Percentiles rank a stretch among this genome's conserved stretches.
Evolutionary conservation across 2,329 filamentous ascomycete genomes (phyloP).

Genomic region (Neodidymelliopsis sp.): DNA sequence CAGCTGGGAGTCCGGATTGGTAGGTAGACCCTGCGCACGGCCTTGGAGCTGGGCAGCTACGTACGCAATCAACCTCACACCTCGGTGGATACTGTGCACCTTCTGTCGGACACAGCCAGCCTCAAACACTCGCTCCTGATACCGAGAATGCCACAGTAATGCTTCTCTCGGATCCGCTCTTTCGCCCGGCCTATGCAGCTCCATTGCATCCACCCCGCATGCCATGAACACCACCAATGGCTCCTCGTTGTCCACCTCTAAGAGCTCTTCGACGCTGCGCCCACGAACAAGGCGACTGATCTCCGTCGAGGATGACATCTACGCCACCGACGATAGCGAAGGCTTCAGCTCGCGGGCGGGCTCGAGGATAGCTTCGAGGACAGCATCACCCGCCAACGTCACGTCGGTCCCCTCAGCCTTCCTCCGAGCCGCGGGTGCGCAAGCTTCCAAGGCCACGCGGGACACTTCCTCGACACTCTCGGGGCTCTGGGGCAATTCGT

Average conservation of each 20-base stretch:
- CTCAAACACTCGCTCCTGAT: slow-evolving; percentile 3
- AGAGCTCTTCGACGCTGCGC: slow-evolving; percentile 55
- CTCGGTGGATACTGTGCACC: neutral
- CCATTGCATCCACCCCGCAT: slow-evolving; percentile 40
- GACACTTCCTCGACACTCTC: slow-evolving; percentile 47
- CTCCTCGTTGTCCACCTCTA: slow-evolving; percentile 46
- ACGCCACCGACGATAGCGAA: slow-evolving; percentile 44
- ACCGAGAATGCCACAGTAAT: slow-evolving; percentile 39
- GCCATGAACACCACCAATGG: slow-evolving; percentile 53
- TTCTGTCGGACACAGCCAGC: neutral
- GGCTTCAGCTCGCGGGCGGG: slow-evolving; percentile 49
- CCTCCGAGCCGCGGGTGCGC: slow-evolving; percentile 30
- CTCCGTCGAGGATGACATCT: slow-evolving; percentile 56
- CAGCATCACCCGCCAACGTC: slow-evolving; percentile 44
- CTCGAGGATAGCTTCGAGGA: slow-evolving; percentile 49
- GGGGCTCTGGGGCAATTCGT: slow-evolving; percentile 57
- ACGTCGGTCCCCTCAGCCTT: slow-evolving; percentile 41
- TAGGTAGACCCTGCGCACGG: slow-evolving; percentile 18
- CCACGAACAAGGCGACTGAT: slow-evolving; percentile 57
- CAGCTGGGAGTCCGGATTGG: slow-evolving; percentile 12
- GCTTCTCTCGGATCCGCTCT: slow-evolving; percentile 15
- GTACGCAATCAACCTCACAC: slow-evolving; percentile 13
- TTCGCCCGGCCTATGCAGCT: slow-evolving; percentile 48
- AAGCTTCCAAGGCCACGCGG: slow-evolving; percentile 29
- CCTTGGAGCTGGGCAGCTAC: slow-evolving; percentile 14